Conservation (phyloP, 139 green algal species). For the Auxenochlorella pyrenoidosa region DNA sequence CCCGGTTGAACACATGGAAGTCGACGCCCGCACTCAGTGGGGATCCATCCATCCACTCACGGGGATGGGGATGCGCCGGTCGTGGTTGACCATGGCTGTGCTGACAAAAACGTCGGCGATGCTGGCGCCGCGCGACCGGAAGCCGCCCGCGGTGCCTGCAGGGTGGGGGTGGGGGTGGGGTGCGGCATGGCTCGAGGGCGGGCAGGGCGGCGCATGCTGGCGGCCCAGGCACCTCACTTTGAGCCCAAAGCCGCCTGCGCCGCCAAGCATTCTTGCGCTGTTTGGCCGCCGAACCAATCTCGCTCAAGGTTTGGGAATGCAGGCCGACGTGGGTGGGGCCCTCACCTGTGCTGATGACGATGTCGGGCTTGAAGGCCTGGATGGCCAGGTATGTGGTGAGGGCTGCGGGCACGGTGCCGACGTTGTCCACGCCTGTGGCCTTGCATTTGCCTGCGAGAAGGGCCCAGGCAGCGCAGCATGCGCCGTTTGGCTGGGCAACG, state of each 20-base stretch:
- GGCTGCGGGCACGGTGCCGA: conserved; percentile 90
- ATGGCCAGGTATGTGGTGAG: conserved; percentile 88
- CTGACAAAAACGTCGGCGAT: conserved; percentile 95
- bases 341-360: conserved; percentile 83
- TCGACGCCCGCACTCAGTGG: too few species aligned
- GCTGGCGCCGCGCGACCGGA: conserved; percentile 83
- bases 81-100: conserved; percentile 87
- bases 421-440: conserved; percentile 83
- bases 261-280: too few species aligned
- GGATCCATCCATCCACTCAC: background rate
- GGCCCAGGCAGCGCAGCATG: background rate
- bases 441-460: conserved; percentile 60
- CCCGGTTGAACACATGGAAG: too few species aligned
- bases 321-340: too few species aligned
- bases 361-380: conserved; percentile 82
- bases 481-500: background rate
- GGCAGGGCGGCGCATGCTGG: too few species aligned
- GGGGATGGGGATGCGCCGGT: conserved; percentile 92
- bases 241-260: too few species aligned
- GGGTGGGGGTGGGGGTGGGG: background rate
- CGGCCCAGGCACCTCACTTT: too few species aligned
- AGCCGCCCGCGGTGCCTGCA: conserved; percentile 95
- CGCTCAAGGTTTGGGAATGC: background rate
- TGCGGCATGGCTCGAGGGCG: too few species aligned
- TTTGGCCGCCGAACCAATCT: background rate